Evolutionary conservation across 1,139 yeast species (phyloP), one percentile per base, ranked within the genome.

Genomic region (Pneumocystis murina): DNA sequence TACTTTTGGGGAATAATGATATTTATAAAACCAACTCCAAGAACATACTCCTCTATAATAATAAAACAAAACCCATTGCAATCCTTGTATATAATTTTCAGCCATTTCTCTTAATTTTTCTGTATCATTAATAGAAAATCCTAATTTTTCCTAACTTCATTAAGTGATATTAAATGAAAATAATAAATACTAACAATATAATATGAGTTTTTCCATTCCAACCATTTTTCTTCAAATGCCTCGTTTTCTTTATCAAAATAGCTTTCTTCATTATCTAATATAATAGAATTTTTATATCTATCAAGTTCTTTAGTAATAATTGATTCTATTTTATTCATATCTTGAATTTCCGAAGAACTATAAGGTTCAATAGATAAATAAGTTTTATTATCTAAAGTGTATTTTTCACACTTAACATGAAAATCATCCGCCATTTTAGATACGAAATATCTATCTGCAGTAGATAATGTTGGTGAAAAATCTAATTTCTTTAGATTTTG

Each of bases 1-100:
- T 68, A 91, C 88, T 76, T 95, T 83, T 63, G 97, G 97, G 14
- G 97, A 82, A 74, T 91, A 91, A 74, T 91, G 96, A 74, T 87
- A 88, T 69, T 79, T 82, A 73, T 82, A 91, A 72, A 83, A 91
- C 97, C 97, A 91, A 64, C 88, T 86, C 97, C 97, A 91, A 1
- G 97, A 89, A 61, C 87, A 87, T 72, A 88, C 85, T 33, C 97
- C 97, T 69, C 82, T 82, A 72, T 89, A 91, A 74, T 91, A 91
- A 75, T 91, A 91, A 71, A 82, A 85, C 74, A 91, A 78, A 17
- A 91, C 97, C 97, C 97, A 91, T 75, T 91, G 97, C 68, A 91
- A 79, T 69, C 97, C 97, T 75, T 91, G 96, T 61, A 91, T 79
- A 72, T 90, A 91, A 73, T 89, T 91, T 69, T 84, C 84, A n/a